Percentiles rank a stretch among this genome's conserved stretches.
These are phyloP conservation scores for Austroboletus festivus DNA, from an alignment of 768 basidiomycete species.

Conservation along the genomic window DNA sequence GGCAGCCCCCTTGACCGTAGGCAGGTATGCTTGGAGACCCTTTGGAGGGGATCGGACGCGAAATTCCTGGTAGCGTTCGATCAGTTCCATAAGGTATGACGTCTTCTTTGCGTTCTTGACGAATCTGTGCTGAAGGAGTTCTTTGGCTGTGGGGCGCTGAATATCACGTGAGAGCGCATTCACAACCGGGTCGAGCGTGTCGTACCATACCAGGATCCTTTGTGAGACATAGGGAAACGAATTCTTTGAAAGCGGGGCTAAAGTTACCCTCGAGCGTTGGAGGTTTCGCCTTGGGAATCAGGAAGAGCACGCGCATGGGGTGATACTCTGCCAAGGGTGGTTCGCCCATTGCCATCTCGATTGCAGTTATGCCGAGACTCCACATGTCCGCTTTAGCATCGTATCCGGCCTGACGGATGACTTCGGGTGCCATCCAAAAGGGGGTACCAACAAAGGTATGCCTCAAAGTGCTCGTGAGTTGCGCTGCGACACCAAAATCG, in stretches of 20 bases:
- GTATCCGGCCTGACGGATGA: slow-evolving; percentile 95
- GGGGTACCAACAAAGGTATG: slow-evolving; percentile 98
- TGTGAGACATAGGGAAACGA: slow-evolving; percentile 84
- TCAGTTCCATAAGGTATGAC: slow-evolving; percentile 79
- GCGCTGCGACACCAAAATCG: slow-evolving; percentile 98
- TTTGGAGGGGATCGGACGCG: slow-evolving; percentile 59
- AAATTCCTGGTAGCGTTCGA: slow-evolving; percentile 83
- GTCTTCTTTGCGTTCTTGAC: slow-evolving; percentile 83
- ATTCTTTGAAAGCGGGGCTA: slow-evolving; percentile 86
- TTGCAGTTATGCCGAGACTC: slow-evolving; percentile 97
- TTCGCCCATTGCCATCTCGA: slow-evolving; percentile 97
- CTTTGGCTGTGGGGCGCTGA: slow-evolving; percentile 87
- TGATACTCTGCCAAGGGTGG: slow-evolving; percentile 97
- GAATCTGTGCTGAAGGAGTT: slow-evolving; percentile 92
- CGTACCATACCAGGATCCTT: slow-evolving; percentile 81
- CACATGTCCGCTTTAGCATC: slow-evolving; percentile 96
- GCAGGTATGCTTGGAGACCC: slow-evolving; percentile 51
- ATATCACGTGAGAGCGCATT: slow-evolving; percentile 13
- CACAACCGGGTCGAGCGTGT: slow-evolving; percentile 18
- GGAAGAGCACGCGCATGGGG: slow-evolving; percentile 96
- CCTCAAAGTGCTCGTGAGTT: slow-evolving; percentile 88
- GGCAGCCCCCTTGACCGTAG: slow-evolving; percentile 53
- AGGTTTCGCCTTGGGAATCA: slow-evolving; percentile 95
- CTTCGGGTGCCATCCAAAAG: slow-evolving; percentile 99
- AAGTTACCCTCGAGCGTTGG: slow-evolving; percentile 88